These are phyloP conservation scores for Barnettozyma sp. DNA, from an alignment of 805 yeast species.

Conservation along the genomic window DNA sequence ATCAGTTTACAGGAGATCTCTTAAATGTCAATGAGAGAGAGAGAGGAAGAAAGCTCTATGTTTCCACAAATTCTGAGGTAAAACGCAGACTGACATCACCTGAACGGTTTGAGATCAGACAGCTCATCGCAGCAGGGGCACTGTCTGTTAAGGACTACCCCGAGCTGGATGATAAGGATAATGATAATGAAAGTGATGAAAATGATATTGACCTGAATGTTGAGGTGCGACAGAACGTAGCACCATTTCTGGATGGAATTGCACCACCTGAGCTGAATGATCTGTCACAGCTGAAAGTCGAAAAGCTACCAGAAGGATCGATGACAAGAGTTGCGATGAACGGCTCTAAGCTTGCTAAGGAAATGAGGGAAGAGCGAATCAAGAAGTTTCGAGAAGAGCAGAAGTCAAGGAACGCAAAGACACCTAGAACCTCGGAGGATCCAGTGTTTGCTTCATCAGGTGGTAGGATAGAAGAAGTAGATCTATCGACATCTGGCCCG, in stretches of 20 bases:
- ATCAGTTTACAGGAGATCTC: conserved; percentile 58
- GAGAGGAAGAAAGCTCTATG: conserved; percentile 15
- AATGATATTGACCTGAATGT: conserved; percentile 56
- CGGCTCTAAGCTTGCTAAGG: conserved; percentile 64
- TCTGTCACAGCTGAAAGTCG: conserved; percentile 44
- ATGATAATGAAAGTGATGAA: conserved; percentile 13
- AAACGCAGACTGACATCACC: conserved; percentile 64
- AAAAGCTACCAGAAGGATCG: conserved; percentile 73
- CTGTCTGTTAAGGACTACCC: conserved; percentile 63
- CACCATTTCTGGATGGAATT: conserved; percentile 63
- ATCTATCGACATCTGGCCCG: conserved; percentile 21
- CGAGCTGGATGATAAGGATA: conserved; percentile 40
- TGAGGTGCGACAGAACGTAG: conserved; percentile 62
- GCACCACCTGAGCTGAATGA: conserved; percentile 16
- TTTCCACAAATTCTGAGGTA: conserved; percentile 11
- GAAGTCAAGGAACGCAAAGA: conserved; percentile 45
- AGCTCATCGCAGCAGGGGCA: conserved; percentile 74
- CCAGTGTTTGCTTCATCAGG: conserved; percentile 28
- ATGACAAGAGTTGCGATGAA: conserved; percentile 65
- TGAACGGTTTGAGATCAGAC: conserved; percentile 86
- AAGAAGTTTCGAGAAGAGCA: conserved; percentile 48
- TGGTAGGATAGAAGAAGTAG: conserved; percentile 21
- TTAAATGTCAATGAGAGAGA: conserved; percentile 1
- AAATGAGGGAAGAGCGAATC: conserved; percentile 52
- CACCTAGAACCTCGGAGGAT: conserved; percentile 31